These are phyloP conservation scores for Lumnitzera littorea DNA, from an alignment of 345 rosid genomes.

Conservation along the genomic window DNA sequence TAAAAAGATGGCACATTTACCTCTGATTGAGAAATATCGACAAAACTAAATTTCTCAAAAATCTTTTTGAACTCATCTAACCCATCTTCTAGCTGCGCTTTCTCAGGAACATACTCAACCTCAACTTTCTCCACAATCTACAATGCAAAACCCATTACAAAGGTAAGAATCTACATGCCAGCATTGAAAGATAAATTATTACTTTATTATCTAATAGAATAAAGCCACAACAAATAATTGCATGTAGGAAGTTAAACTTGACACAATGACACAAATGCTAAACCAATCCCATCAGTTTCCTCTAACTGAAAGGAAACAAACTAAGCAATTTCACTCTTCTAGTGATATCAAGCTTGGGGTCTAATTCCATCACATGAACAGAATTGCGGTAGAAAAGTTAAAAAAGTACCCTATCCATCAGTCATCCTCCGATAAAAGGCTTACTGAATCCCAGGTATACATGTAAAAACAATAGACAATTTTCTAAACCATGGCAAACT, in stretches of 20 bases:
- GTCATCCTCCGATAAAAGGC: too few species aligned
- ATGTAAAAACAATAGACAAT: too few species aligned
- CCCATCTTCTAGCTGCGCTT: conserved; percentile 73
- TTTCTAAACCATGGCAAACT: too few species aligned
- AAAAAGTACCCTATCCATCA: too few species aligned
- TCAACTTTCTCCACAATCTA: conserved; percentile 62
- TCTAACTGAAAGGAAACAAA: neutral
- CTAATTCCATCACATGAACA: too few species aligned
- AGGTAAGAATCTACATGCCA: neutral
- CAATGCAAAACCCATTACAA: neutral
- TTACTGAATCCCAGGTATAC: too few species aligned
- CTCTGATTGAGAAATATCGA: conserved; percentile 47
- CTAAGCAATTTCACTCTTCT: neutral
- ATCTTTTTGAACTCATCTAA: conserved; percentile 67
- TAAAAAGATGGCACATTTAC: conserved; percentile 20
- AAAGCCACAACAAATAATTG: neutral
- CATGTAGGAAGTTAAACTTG: too few species aligned
- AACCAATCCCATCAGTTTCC: too few species aligned
- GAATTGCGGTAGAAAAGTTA: too few species aligned
- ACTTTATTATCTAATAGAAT: too few species aligned
- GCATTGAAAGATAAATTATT: neutral
- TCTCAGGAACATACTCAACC: conserved; percentile 86
- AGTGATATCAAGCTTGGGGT: too few species aligned
- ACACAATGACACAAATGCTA: too few species aligned
- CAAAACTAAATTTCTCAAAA: conserved; percentile 76